These are phyloP conservation scores for Arachis monticola DNA, from an alignment of 331 rosid genomes.

Conservation along the genomic window DNA sequence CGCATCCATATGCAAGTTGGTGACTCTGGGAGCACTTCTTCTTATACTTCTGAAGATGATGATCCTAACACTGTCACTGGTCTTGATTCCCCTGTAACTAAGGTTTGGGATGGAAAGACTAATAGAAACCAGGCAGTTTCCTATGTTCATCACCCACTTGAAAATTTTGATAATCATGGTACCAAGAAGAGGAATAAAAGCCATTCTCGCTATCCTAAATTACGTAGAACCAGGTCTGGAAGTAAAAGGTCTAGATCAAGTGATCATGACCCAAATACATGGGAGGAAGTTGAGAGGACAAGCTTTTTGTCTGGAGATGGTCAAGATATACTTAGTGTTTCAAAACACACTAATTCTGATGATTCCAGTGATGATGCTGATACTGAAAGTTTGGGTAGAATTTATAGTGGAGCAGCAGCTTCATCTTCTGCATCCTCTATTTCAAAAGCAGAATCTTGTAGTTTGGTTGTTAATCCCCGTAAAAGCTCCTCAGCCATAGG, in stretches of 20 bases:
- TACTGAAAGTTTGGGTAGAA: conserved; percentile 68
- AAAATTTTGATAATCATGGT: conserved; percentile 58
- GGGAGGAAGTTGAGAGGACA: conserved; percentile 98
- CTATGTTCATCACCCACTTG: conserved; percentile 96
- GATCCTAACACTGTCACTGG: conserved; percentile 74
- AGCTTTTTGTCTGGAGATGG: conserved; percentile 97
- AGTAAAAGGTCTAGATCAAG: conserved; percentile 69
- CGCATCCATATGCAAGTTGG: conserved; percentile 43
- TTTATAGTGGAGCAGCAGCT: conserved; percentile 84
- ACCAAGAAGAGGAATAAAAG: conserved; percentile 66
- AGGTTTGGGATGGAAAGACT: conserved; percentile 94
- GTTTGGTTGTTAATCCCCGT: conserved; percentile 55
- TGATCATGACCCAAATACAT: conserved; percentile 54
- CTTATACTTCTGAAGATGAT: conserved; percentile 88
- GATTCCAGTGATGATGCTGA: conserved; percentile 83
- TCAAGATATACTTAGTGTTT: conserved; percentile 80
- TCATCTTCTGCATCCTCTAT: conserved; percentile 73
- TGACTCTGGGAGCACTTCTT: conserved; percentile 72
- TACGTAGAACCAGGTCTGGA: conserved; percentile 59
- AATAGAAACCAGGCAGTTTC: conserved; percentile 71
- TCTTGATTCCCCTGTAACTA: conserved; percentile 93
- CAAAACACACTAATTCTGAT: conserved; percentile 56
- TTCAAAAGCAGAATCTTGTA: conserved; percentile 48
- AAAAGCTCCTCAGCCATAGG: conserved; percentile 63
- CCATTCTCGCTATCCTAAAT: conserved; percentile 51